Evolutionary conservation across 805 yeast species (phyloP).

Genomic region (Maudiozyma serrabonitensis): DNA sequence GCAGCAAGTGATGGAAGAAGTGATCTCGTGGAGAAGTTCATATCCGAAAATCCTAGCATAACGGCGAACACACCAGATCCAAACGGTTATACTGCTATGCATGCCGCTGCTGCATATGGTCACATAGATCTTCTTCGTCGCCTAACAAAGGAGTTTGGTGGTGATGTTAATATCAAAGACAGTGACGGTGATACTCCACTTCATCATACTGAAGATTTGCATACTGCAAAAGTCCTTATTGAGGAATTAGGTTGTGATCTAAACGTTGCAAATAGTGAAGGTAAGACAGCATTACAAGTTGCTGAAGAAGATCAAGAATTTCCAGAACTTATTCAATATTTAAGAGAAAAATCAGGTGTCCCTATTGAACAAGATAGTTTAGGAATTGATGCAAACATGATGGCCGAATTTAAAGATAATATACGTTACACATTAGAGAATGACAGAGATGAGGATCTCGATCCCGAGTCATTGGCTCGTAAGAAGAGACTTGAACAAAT

Average conservation of each 20-base stretch:
- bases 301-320: slow-evolving; percentile 79
- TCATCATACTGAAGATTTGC: slow-evolving; percentile 74
- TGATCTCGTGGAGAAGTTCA: slow-evolving; percentile 44
- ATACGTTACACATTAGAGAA: slow-evolving; percentile 49
- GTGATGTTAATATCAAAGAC: slow-evolving; percentile 76
- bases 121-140: slow-evolving; percentile 51
- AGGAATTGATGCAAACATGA: slow-evolving; percentile 23
- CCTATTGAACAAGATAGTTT: slow-evolving; percentile 16
- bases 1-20: slow-evolving; percentile 83
- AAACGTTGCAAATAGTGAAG: slow-evolving; percentile 57
- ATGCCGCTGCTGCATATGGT: slow-evolving; percentile 95
- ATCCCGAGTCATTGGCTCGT: slow-evolving; percentile 43
- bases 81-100: slow-evolving; percentile 93
- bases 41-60: slow-evolving; percentile 36
- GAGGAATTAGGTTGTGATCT: slow-evolving; percentile 62
- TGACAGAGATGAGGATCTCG: slow-evolving; percentile 32
- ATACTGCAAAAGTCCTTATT: slow-evolving; percentile 55
- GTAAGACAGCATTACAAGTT: slow-evolving; percentile 61
- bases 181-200: slow-evolving; percentile 91
- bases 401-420: slow-evolving; percentile 32
- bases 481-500: slow-evolving; percentile 60
- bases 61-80: slow-evolving; percentile 74
- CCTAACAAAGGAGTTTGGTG: slow-evolving; percentile 40
- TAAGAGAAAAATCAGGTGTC: slow-evolving; percentile 35
- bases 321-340: slow-evolving; percentile 64